Base-by-base conservation (phyloP, 1,284 basidiomycete species). In the Puccinia polysora region DNA sequence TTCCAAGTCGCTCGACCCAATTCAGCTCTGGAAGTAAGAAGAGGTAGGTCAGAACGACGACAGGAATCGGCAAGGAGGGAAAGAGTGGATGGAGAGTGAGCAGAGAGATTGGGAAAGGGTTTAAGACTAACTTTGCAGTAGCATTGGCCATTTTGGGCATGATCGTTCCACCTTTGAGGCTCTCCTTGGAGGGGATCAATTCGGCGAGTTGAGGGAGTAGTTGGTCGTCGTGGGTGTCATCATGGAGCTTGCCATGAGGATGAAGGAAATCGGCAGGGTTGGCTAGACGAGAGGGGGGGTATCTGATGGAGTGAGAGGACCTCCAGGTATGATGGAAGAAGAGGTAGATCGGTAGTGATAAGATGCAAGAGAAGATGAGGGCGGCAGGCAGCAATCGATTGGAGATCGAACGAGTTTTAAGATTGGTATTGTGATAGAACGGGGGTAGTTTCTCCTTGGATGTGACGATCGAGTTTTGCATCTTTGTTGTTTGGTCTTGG, bases 1-100 rank as follows among this genome's bases (percentile, higher is more conserved):
- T 89, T 89, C 93, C 94, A 97, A 0, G 91, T 89, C 49, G 93
- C 88, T 25, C 91, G 85, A 6, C 95, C 95, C 0, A 97, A 85
- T 69, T 88, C 90, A 30, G 90, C 92, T 80, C 92, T 94, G 76
- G 25, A 15, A 52, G 12, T 45, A n/a, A 43, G 55, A 23, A 73
- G 38, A 50, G 23, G n/a, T 23, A 50, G 62, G 53, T 40, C 8
- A 40, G 36, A 30, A 15, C n/a, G n/a, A n/a, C n/a, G n/a, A n/a
- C n/a, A 62, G 45, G 47, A 64, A n/a, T n/a, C 1, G 18, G 36
- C 6, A 5, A 18, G 28, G 56, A 12, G 56, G 3, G 18, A 43
- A 8, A 60, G 53, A 23, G 55, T 38, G 58, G 70, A 7, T 59
- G 58, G 28, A 18, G 47, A 45, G 32, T 10, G 52, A 25, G 52